Conservation (phyloP, 176 grass and related monocot genomes). For the Cenchrus fungigraminus region DNA sequence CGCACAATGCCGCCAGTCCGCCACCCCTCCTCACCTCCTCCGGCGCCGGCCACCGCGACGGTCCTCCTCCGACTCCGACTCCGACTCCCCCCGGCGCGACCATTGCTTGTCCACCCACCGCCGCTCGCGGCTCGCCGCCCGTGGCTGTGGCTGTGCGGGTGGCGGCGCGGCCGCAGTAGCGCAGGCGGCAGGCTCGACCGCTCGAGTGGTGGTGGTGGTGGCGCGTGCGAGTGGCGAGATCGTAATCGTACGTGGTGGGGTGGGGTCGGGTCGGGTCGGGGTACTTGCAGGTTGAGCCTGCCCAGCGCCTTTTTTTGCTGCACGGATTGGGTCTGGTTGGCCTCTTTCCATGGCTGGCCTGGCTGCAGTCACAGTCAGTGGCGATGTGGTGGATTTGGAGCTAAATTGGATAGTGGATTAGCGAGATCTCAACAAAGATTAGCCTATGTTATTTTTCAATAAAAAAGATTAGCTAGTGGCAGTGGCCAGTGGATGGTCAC, state of each 20-base stretch:
- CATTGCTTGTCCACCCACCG: constrained; percentile 16
- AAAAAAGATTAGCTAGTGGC: not conserved
- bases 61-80: not conserved
- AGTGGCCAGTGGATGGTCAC: not conserved
- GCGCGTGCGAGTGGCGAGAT: not conserved
- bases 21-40: constrained; percentile 50
- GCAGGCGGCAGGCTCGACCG: not conserved
- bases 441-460: not conserved
- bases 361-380: too few species aligned
- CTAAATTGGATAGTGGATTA: not conserved
- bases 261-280: not conserved
- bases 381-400: not conserved
- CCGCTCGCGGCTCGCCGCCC: not conserved
- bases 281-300: not conserved
- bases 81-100: constrained; percentile 31
- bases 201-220: not conserved
- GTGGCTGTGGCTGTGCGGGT: not conserved
- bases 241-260: not conserved
- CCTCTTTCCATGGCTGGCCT: too few species aligned
- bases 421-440: constrained; percentile 10
- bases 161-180: not conserved
- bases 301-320: too few species aligned
- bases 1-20: constrained; percentile 23
- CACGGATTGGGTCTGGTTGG: constrained; percentile 1
- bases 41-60: constrained; percentile 50